Evolutionary conservation across 2,329 filamentous ascomycete species (phyloP), one percentile per base, ranked within the genome.

Genomic region (Nemania abortiva): DNA sequence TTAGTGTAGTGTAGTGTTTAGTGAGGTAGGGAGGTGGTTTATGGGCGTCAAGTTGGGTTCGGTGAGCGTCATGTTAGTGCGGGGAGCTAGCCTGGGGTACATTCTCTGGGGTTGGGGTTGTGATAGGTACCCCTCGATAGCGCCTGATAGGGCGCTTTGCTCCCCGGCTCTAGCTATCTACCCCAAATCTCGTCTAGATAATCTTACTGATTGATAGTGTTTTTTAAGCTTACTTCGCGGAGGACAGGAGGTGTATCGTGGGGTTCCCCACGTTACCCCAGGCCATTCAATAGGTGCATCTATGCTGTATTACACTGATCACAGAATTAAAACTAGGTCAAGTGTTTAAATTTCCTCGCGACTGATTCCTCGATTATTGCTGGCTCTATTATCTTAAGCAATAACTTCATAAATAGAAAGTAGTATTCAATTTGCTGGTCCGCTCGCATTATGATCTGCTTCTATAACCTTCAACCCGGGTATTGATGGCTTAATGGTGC

Each of bases 11-110:
- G n/a, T n/a, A n/a, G n/a, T n/a, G n/a, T n/a, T n/a, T n/a, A n/a
- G n/a, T n/a, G n/a, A n/a, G n/a, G n/a, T 42, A 15, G 37, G 11
- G 6, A 42, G 37, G 31, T 15, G 18, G 42, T 45, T n/a, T 24
- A 65, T 49, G 37, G 58, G 47, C 53, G n/a, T 50, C 49, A 54
- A 34, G 55, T 54, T 54, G 13, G 42, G 55, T 31, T 59, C 61
- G 55, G 61, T 47, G 31, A 65, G 47, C 20, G 47, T 49, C 61
- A 42, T 29, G 10, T 54, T 42, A 42, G 37, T 42, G 37, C 13
- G 37, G 37, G 37, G 37, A 42, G 59, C 59, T 49, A 49, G 20
- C 20, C 45, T 49, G 45, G 45, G 45, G 27, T 42, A 42, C 6
- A 31, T 49, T 22, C 52, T 55, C 42, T 20, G 60, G 60, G 50